Base-by-base conservation (phyloP, 805 yeast species). In the Candida sonorensis region DNA sequence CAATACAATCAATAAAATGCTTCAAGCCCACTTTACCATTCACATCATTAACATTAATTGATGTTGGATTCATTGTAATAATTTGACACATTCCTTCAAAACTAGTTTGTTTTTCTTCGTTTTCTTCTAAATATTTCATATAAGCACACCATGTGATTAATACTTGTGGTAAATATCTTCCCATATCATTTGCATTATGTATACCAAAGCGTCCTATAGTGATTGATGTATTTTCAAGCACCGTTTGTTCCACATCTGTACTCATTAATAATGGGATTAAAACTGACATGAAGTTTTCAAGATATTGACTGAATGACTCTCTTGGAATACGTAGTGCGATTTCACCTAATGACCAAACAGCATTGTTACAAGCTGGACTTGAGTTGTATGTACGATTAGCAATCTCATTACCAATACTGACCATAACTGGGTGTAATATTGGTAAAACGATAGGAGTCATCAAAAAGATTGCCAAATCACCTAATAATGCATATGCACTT, bases 261-360 rank as follows among this genome's bases (percentile, higher is more conserved):
- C 74, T 61, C 38, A 70, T 65, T 29, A 84, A 53, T n/a, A 80
- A 66, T 7, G 78, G 76, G 11, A 81, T 71, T 35, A 84, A 56
- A 15, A 77, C 55, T 26, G 63, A 66, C 39, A 77, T 62, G 41
- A 81, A 56, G 38, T 75, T 75, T 23, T 55, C 59, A 27, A 79
- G 53, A 48, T 70, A 80, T 11, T 75, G 77, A 26, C 59, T 60
- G 40, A 79, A 45, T 24, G 66, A 64, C 1, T 65, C 62, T 14
- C 55, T 55, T 3, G 69, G 53, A 11, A 73, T 49, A 35, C 83
- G 71, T 48, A 87, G 64, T 4, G 85, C 68, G 19, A 92, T 75
- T 54, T 92, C 95, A 27, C 98, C 97, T 10, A 83, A 61, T 2
- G 95, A 75, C 98, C 98, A 92, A 30, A 85, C 77, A 1, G 97